Conservation (phyloP, 1,139 yeast genomes). For the Kluyveromyces marxianus region DNA sequence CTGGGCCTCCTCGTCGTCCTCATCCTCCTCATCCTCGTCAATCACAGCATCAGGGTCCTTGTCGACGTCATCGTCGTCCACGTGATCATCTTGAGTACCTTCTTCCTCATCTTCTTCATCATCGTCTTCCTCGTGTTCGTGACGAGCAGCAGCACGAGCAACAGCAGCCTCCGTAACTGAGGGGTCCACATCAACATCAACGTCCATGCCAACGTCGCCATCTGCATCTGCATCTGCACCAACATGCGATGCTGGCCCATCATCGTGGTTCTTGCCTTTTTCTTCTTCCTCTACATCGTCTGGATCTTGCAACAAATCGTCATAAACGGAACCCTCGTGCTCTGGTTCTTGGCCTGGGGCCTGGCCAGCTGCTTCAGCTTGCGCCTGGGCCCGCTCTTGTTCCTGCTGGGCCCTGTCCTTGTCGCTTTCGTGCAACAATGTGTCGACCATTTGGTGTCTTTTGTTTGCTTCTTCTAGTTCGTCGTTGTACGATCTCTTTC, state of each 20-base stretch:
- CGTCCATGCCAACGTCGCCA: background rate
- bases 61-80: slow-evolving; percentile 8
- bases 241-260: background rate
- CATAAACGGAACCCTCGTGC: slow-evolving; percentile 18
- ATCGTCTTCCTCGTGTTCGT: slow-evolving; percentile 9
- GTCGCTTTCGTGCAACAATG: slow-evolving; percentile 7
- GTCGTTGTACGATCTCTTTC: slow-evolving; percentile 8
- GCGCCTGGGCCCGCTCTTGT: background rate
- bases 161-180: background rate
- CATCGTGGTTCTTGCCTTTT: slow-evolving; percentile 6
- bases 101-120: slow-evolving; percentile 15
- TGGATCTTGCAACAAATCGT: slow-evolving; percentile 14
- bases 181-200: background rate
- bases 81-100: slow-evolving; percentile 9
- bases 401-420: background rate
- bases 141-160: slow-evolving; percentile 2
- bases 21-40: slow-evolving; percentile 12
- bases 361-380: too few relatives aligned
- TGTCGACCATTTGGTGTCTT: slow-evolving; percentile 11
- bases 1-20: slow-evolving; percentile 27
- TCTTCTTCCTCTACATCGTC: slow-evolving; percentile 7
- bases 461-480: slow-evolving; percentile 11
- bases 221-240: slow-evolving; percentile 9
- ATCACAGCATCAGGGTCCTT: slow-evolving; percentile 8
- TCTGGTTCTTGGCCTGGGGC: slow-evolving; percentile 8